Conservation (phyloP, 176 grass and related monocot genomes). For the Melocanna baccifera region DNA sequence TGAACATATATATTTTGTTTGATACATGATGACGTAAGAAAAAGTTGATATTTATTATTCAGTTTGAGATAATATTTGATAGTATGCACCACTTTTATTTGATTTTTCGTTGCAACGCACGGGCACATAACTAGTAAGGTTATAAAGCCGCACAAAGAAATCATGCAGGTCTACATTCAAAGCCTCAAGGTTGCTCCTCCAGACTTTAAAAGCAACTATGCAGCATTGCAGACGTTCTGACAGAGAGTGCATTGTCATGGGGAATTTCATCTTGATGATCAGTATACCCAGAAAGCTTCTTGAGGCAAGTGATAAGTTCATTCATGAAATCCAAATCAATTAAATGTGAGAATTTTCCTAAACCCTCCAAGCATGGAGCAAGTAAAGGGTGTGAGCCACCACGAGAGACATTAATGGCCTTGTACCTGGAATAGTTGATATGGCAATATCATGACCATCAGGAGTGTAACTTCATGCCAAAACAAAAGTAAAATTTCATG, state of each 20-base stretch:
- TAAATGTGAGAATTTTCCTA: constrained; percentile 94
- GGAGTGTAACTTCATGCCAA: neutral
- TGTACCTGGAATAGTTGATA: constrained; percentile 47
- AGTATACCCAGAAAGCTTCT: constrained; percentile 76
- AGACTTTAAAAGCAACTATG: constrained; percentile 85
- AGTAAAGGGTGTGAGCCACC: constrained; percentile 65
- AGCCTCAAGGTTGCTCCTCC: constrained; percentile 90
- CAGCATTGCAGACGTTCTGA: constrained; percentile 89
- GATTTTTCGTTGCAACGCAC: too few relatives aligned
- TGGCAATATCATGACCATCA: constrained; percentile 8
- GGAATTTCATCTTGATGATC: constrained; percentile 31
- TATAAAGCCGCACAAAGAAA: constrained; percentile 91
- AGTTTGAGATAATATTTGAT: too few relatives aligned
- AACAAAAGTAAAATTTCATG: constrained; percentile 20
- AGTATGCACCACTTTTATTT: too few relatives aligned
- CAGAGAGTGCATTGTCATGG: constrained; percentile 51
- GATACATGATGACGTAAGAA: too few relatives aligned
- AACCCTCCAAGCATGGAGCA: constrained; percentile 74
- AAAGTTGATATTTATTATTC: too few relatives aligned
- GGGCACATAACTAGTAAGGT: too few relatives aligned
- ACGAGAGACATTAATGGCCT: constrained; percentile 17
- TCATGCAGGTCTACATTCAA: constrained; percentile 87
- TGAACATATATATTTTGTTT: too few relatives aligned
- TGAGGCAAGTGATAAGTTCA: constrained; percentile 80
- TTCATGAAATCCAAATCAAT: constrained; percentile 96